Percentiles rank a stretch among this genome's conserved stretches.
Evolutionary conservation across 1,139 yeast genomes (phyloP).

Genomic region (Pichia sp.): DNA sequence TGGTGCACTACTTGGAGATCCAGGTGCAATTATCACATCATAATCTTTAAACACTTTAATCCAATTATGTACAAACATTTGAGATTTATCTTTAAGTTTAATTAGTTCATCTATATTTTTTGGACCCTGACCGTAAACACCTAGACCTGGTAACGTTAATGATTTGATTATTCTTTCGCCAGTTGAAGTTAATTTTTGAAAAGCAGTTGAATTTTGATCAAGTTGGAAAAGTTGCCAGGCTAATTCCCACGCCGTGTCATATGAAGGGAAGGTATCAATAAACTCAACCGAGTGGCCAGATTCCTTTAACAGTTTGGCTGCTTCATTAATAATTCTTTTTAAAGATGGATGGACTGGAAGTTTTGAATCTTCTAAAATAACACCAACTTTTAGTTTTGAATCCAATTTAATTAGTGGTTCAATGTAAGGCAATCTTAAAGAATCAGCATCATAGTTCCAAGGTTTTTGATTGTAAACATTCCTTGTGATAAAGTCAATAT

Average conservation of each 20-base stretch:
- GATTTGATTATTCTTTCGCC: slow-evolving; percentile 48
- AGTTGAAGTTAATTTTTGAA: slow-evolving; percentile 23
- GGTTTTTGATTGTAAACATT: slow-evolving; percentile 48
- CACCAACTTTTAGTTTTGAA: slow-evolving; percentile 36
- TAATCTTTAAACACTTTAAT: slow-evolving; percentile 35
- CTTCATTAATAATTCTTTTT: slow-evolving; percentile 37
- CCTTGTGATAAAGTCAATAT: slow-evolving; percentile 57
- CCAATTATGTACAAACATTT: background rate
- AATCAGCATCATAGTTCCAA: slow-evolving; percentile 48
- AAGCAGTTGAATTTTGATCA: slow-evolving; percentile 54
- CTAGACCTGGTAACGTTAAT: slow-evolving; percentile 49
- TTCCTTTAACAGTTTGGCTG: slow-evolving; percentile 32
- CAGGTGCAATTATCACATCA: slow-evolving; percentile 62
- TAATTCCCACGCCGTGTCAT: slow-evolving; percentile 41
- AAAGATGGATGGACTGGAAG: slow-evolving; percentile 50
- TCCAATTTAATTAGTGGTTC: slow-evolving; percentile 36
- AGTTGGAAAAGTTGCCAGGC: slow-evolving; percentile 43
- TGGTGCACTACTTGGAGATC: slow-evolving; percentile 66
- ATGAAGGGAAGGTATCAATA: slow-evolving; percentile 45
- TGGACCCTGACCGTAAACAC: slow-evolving; percentile 44
- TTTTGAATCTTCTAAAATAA: slow-evolving; percentile 35
- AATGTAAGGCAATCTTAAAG: slow-evolving; percentile 44
- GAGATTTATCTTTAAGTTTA: slow-evolving; percentile 16
- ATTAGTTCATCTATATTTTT: slow-evolving; percentile 45
- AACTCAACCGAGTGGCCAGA: slow-evolving; percentile 39